Evolutionary conservation across 192 early-diverging fungal genomes (phyloP).

Genomic region (Piromyces finnis): DNA sequence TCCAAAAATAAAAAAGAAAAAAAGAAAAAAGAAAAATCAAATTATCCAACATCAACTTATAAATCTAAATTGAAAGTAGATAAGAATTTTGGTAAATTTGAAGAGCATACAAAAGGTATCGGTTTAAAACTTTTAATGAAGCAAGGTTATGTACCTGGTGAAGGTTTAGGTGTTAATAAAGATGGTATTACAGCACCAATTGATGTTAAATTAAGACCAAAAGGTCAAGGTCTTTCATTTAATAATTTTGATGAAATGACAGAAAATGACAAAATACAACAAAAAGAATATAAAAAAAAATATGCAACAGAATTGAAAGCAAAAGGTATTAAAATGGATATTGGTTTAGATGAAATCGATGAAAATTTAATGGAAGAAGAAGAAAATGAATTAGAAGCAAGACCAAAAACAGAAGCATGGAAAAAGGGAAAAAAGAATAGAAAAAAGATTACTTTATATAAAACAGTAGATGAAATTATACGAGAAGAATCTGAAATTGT

Average conservation of each 20-base stretch:
- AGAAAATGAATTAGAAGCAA: neutral
- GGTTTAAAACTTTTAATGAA: constrained; percentile 69
- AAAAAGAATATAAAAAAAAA: constrained; percentile 4
- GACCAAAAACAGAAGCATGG: constrained; percentile 13
- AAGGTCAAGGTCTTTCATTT: constrained; percentile 64
- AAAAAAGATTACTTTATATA: constrained; percentile 34
- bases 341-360: neutral
- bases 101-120: constrained; percentile 50
- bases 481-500: constrained; percentile 19
- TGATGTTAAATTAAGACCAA: constrained; percentile 65
- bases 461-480: constrained; percentile 58
- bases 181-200: constrained; percentile 81
- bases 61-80: constrained; percentile 7
- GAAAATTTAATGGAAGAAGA: neutral
- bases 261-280: constrained; percentile 32
- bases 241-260: constrained; percentile 64
- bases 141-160: constrained; percentile 77
- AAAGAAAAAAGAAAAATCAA: neutral
- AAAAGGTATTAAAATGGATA: constrained; percentile 2
- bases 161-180: constrained; percentile 75
- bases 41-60: neutral
- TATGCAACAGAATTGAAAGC: constrained; percentile 6
- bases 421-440: constrained; percentile 24
- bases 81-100: constrained; percentile 74
- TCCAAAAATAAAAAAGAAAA: neutral